Evolutionary conservation across 1,139 yeast genomes (phyloP).

Genomic region (Scheffersomyces cryptocercus): DNA sequence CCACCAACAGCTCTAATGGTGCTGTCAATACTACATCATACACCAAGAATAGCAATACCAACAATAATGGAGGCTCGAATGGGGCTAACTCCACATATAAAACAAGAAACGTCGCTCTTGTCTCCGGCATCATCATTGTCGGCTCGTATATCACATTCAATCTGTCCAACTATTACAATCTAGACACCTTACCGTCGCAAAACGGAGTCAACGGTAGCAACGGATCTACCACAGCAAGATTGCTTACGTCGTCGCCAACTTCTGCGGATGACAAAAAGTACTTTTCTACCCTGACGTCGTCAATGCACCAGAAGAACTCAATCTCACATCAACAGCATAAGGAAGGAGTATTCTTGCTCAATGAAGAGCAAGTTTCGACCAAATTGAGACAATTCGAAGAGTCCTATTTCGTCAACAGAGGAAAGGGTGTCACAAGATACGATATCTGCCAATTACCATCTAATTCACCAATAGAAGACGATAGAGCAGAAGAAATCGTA

Average conservation of each 20-base stretch:
- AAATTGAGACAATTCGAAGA: slow-evolving; percentile 76
- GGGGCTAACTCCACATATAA: slow-evolving; percentile 12
- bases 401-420: slow-evolving; percentile 75
- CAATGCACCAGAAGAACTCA: slow-evolving; percentile 40
- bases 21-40: too few species aligned
- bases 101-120: slow-evolving; percentile 34
- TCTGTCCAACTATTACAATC: slow-evolving; percentile 43
- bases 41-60: too few species aligned
- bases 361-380: slow-evolving; percentile 73
- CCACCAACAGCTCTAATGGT: too few species aligned
- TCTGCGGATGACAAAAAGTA: slow-evolving; percentile 27
- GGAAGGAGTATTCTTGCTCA: slow-evolving; percentile 49
- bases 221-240: neutral
- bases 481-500: slow-evolving; percentile 81
- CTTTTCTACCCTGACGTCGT: slow-evolving; percentile 47
- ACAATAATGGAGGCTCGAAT: too few species aligned
- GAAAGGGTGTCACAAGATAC: slow-evolving; percentile 89
- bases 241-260: slow-evolving; percentile 2
- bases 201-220: slow-evolving; percentile 7
- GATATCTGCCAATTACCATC: slow-evolving; percentile 90
- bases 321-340: slow-evolving; percentile 47
- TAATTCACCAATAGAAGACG: slow-evolving; percentile 94
- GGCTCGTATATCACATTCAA: slow-evolving; percentile 46
- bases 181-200: slow-evolving; percentile 38
- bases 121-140: slow-evolving; percentile 47